Conservation (phyloP, 2,329 filamentous ascomycete genomes). For the Sarocladium oryzae region DNA sequence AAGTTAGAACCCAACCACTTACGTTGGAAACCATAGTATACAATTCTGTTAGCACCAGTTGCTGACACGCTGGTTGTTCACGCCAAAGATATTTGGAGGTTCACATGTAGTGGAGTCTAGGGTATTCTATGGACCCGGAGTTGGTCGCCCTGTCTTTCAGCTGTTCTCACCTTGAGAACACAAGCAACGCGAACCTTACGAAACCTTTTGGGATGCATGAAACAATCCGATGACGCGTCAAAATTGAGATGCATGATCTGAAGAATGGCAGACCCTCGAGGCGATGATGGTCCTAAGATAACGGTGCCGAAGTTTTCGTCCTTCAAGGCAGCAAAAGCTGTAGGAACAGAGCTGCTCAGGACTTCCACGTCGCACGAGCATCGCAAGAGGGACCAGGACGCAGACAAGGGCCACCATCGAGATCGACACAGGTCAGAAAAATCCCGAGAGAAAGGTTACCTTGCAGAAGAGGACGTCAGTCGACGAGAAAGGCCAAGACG, state of each 20-base stretch:
- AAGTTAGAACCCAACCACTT: too few species aligned
- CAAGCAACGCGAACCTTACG: neutral
- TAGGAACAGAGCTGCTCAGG: slow-evolving; percentile 27
- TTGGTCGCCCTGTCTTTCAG: neutral
- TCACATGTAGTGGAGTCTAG: neutral
- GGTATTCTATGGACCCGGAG: neutral
- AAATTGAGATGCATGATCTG: neutral
- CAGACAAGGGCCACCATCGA: slow-evolving; percentile 6
- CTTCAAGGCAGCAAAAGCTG: slow-evolving; percentile 48
- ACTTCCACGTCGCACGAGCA: slow-evolving; percentile 13
- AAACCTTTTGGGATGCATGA: neutral
- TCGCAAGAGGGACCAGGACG: neutral
- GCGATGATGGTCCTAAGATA: slow-evolving; percentile 17
- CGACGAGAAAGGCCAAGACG: neutral
- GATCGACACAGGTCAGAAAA: slow-evolving; percentile 12
- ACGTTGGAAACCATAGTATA: too few species aligned
- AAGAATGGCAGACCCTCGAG: slow-evolving; percentile 13
- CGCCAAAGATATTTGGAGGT: too few species aligned
- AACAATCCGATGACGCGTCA: too few species aligned
- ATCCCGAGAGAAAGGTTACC: neutral
- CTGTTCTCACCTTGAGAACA: too few species aligned
- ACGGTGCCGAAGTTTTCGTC: slow-evolving; percentile 66
- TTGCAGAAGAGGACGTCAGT: neutral
- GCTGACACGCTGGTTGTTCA: too few species aligned
- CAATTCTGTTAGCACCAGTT: too few species aligned